phyloP scores from a whole-genome alignment of 176 grass and related monocot genomes.

The Microstegium vimineum region DNA sequence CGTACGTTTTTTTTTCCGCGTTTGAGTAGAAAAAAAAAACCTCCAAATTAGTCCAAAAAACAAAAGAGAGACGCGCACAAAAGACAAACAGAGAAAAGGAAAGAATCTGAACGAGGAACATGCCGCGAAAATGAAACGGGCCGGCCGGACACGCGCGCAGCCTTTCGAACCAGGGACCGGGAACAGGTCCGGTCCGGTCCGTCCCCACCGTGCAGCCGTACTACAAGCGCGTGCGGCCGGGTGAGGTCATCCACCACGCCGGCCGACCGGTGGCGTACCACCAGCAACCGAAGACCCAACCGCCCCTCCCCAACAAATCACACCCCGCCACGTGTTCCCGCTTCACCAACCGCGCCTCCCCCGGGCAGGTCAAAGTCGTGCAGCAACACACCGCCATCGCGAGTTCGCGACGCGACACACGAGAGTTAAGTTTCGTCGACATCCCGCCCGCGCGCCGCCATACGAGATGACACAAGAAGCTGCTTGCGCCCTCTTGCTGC shows the following conservation, averaged over 20 bases:
- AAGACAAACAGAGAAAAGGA: neutral
- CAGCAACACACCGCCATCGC: neutral
- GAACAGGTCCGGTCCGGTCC: neutral
- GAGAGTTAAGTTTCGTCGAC: neutral
- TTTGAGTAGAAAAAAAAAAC: too few species aligned
- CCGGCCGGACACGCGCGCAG: neutral
- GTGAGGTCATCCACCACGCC: neutral
- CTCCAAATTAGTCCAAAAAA: neutral
- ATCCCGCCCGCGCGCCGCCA: too few species aligned
- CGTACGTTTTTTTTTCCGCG: too few species aligned
- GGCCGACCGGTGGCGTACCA: neutral
- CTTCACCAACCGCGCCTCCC: neutral
- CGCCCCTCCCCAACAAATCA: neutral
- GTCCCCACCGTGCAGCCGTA: neutral
- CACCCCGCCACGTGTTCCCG: neutral
- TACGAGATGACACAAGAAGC: neutral
- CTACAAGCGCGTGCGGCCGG: neutral
- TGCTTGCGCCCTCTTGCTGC: too few species aligned
- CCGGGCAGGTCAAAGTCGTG: neutral
- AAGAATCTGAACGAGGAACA: neutral
- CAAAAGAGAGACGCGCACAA: neutral
- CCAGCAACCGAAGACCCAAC: slow-evolving; percentile 12
- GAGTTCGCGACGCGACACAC: neutral
- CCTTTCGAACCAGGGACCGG: too few species aligned
- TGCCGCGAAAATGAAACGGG: neutral